Conservation (phyloP, 2,329 filamentous ascomycete species). For the Trichoderma sp. region DNA sequence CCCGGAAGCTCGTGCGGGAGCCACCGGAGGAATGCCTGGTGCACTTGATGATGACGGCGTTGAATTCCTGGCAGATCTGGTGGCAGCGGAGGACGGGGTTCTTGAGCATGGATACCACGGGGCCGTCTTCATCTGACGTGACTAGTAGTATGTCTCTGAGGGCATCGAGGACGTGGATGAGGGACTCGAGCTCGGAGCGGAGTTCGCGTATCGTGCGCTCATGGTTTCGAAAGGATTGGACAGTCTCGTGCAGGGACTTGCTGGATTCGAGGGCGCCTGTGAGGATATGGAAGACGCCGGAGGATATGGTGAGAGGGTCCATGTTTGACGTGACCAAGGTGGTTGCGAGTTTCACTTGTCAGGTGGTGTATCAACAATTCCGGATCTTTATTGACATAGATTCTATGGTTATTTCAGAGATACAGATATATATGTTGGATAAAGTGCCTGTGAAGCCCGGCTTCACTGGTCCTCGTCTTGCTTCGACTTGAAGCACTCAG, state of each 20-base stretch:
- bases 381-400: not conserved
- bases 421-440: too few relatives aligned
- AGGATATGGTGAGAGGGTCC: conserved; percentile 20
- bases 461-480: not conserved
- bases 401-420: too few relatives aligned
- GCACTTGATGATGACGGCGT: conserved; percentile 41
- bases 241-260: conserved; percentile 31
- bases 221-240: conserved; percentile 31
- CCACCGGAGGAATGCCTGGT: conserved; percentile 38
- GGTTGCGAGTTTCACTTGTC: not conserved
- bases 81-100: conserved; percentile 46
- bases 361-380: not conserved
- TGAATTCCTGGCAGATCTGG: conserved; percentile 48
- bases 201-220: conserved; percentile 27
- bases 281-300: conserved; percentile 28
- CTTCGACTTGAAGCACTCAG: not conserved
- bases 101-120: conserved; percentile 30
- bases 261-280: conserved; percentile 31
- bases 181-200: conserved; percentile 24
- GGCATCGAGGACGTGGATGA: conserved; percentile 24
- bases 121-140: conserved; percentile 1
- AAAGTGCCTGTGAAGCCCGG: too few relatives aligned
- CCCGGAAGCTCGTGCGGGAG: conserved; percentile 45
- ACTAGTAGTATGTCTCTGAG: not conserved
- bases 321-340: not conserved